Evolutionary conservation across 164 flowering plant genomes (phyloP).

Genomic region (Litsea cubeba): DNA sequence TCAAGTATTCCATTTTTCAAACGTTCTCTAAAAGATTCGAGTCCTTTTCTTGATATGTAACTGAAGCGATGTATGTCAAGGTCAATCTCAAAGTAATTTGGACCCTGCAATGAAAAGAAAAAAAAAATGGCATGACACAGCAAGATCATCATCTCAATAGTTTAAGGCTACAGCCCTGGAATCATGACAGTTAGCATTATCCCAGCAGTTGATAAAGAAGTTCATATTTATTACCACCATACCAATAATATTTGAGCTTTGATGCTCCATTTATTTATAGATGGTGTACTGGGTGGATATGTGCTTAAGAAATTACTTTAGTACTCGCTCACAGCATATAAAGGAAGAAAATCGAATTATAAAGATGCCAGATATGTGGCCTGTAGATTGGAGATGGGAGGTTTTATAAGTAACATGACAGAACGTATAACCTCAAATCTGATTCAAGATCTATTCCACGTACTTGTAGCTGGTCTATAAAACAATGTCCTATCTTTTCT

Average conservation of each 20-base stretch:
- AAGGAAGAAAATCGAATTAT: no score
- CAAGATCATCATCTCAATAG: neutral
- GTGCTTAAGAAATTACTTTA: neutral
- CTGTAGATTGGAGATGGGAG: no score
- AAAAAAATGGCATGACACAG: neutral
- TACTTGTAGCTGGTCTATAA: no score
- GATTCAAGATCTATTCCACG: no score
- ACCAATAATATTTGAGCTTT: no score
- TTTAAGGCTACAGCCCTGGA: neutral
- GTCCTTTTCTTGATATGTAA: conserved; percentile 92
- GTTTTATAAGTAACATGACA: no score
- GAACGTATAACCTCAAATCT: no score
- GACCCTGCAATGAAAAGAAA: conserved; percentile 45
- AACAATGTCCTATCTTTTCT: no score
- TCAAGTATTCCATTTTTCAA: conserved; percentile 68
- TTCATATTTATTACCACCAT: neutral
- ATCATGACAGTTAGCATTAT: neutral
- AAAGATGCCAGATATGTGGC: no score
- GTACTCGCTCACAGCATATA: neutral
- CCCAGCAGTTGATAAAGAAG: neutral
- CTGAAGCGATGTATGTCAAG: conserved; percentile 94
- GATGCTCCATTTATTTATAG: no score
- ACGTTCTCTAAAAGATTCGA: conserved; percentile 83
- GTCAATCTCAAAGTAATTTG: conserved; percentile 93
- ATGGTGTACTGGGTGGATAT: neutral